phyloP scores from a whole-genome alignment of 129 eudicot species.

The Deinandra increscens region DNA sequence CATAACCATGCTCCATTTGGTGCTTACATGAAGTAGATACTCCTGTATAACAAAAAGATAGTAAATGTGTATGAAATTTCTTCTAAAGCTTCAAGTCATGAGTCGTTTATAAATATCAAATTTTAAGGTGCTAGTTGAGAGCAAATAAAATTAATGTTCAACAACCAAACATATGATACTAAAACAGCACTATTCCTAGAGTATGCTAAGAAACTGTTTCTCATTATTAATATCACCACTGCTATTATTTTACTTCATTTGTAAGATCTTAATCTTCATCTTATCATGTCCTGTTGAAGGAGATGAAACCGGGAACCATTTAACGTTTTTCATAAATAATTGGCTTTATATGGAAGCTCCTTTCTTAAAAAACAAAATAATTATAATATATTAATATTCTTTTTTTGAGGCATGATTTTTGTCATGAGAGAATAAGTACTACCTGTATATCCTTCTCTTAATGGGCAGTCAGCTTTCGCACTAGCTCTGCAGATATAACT shows the following conservation, averaged over 20 bases:
- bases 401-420: background rate
- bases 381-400: background rate
- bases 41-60: constrained; percentile 31
- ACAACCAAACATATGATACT: background rate
- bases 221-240: background rate
- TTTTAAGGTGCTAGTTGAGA: background rate
- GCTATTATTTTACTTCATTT: background rate
- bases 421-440: background rate
- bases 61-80: background rate
- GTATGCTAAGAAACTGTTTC: background rate
- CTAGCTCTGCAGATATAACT: constrained; percentile 40
- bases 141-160: background rate
- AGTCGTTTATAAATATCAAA: background rate
- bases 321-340: background rate
- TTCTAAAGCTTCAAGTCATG: background rate
- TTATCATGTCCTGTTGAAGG: background rate
- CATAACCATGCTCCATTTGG: constrained; percentile 31
- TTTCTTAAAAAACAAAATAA: background rate
- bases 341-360: background rate
- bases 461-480: constrained; percentile 16
- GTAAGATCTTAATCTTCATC: constrained; percentile 3
- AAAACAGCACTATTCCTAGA: background rate
- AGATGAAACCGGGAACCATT: background rate
- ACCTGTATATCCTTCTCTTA: background rate
- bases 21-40: constrained; percentile 40